Evolutionary conservation across 805 yeast genomes (phyloP), one percentile per base, ranked within the genome.

Genomic region (Alloascoidea hylecoeti): DNA sequence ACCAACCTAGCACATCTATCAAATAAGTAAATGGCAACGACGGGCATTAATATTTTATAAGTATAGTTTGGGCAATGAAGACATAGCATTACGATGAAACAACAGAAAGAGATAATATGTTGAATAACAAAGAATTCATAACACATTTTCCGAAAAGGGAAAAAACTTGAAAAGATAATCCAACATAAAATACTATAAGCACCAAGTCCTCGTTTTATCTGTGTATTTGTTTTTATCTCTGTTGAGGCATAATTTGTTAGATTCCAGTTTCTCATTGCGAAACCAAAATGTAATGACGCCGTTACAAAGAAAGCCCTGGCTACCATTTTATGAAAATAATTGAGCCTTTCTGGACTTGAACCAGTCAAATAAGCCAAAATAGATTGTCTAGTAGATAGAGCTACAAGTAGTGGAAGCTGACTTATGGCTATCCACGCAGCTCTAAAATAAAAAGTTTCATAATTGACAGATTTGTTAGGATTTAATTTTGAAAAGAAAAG

Each of bases 251-350:
- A 41, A 14, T 46, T 32, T 18, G 38, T 41, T 18, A 39, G 36
- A 6, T 36, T 42, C 46, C 50, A 50, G 16, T 40, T 38, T 2
- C 42, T 32, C 39, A 51, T 28, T 27, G 33, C 38, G 38, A 41
- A 48, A 13, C 41, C 48, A 45, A 50, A 41, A 36, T 50, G 54
- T 4, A 50, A 23, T 6, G 47, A 36, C 13, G 54, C 40, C 4
- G 46, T 40, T 30, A 50, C 36, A 15, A 49, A 41, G 16, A 51
- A 16, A 4, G 45, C 49, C 3, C 54, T 37, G 3, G 54, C 48
- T 3, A 45, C 44, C 55, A 52, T 50, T 14, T 55, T 39, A 37
- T 50, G 54, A 35, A 42, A 48, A 16, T 41, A 46, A 41, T 47
- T 50, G 14, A 51, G 40, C 3, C 45, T n/a, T 27, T 40, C 41